A percentile compares a stretch with the other conserved stretches of the same genome.
Conservation (phyloP, 1,284 basidiomycete species). For the Bjerkandera adusta region DNA sequence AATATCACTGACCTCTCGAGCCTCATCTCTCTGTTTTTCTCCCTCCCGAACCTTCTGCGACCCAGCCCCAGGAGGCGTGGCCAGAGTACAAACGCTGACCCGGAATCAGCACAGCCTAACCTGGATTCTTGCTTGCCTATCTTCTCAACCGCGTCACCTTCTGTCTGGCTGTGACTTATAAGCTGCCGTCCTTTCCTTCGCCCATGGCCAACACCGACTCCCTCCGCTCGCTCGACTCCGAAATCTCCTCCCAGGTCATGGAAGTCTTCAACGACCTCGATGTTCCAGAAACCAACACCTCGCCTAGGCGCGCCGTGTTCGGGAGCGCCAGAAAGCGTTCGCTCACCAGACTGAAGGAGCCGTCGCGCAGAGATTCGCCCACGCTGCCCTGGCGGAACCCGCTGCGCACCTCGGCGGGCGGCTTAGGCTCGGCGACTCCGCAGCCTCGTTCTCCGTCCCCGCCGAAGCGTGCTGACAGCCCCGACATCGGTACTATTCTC, state of each 20-base stretch:
- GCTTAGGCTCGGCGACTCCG: neutral
- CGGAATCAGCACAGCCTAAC: constrained; percentile 3
- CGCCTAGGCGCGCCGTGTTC: constrained; percentile 9
- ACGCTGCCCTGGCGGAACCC: constrained; percentile 13
- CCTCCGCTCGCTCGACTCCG: constrained; percentile 12
- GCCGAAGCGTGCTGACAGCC: constrained; percentile 33
- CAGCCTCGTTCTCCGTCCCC: neutral
- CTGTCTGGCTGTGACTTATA: neutral
- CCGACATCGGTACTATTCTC: constrained; percentile 48
- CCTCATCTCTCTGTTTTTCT: neutral
- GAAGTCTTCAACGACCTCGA: constrained; percentile 15
- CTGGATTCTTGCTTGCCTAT: too few species aligned
- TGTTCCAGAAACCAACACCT: constrained; percentile 7
- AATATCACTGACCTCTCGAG: neutral
- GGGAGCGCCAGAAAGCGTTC: constrained; percentile 15
- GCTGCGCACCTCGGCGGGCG: constrained; percentile 4
- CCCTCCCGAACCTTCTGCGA: neutral
- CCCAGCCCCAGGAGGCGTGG: neutral
- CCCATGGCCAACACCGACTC: constrained; percentile 14
- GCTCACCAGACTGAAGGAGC: constrained; percentile 7
- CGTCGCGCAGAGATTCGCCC: constrained; percentile 14
- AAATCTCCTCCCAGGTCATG: constrained; percentile 13
- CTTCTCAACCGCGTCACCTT: too few species aligned
- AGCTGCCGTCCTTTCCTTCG: constrained; percentile 2
- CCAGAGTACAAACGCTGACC: constrained; percentile 3